Conservation (phyloP, 139 green algal genomes). For the Dunaliella primolecta region DNA sequence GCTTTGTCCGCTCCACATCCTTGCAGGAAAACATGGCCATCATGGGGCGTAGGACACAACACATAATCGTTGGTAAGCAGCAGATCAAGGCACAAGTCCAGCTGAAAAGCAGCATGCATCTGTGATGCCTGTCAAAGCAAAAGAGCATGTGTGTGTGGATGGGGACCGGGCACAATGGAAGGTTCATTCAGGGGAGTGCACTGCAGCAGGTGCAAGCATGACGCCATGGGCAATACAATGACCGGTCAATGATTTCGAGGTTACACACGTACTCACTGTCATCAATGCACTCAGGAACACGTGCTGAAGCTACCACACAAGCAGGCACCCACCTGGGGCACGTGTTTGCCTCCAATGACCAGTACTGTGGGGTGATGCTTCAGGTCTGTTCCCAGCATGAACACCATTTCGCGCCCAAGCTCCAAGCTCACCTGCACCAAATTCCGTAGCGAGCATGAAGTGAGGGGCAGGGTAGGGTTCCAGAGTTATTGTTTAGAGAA, state of each 20-base stretch:
- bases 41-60: not conserved
- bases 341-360: conserved; percentile 1
- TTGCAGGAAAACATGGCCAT: not conserved
- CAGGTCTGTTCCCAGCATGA: not conserved
- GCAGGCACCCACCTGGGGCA: not conserved
- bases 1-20: conserved; percentile 6
- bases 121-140: too few species aligned
- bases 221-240: too few species aligned
- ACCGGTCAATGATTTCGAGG: too few species aligned
- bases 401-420: not conserved
- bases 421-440: not conserved
- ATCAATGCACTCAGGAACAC: not conserved
- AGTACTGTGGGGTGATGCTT: not conserved
- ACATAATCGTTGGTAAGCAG: not conserved
- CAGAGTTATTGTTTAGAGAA: too few species aligned
- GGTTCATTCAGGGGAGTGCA: too few species aligned
- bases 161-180: too few species aligned
- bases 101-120: too few species aligned
- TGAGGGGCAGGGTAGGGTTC: too few species aligned
- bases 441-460: too few species aligned
- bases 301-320: not conserved
- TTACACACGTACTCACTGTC: not conserved
- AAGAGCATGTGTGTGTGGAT: too few species aligned
- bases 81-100: not conserved
- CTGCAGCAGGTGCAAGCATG: too few species aligned